Conservation (phyloP, 2,329 filamentous ascomycete species). For the Coniella lustricola region DNA sequence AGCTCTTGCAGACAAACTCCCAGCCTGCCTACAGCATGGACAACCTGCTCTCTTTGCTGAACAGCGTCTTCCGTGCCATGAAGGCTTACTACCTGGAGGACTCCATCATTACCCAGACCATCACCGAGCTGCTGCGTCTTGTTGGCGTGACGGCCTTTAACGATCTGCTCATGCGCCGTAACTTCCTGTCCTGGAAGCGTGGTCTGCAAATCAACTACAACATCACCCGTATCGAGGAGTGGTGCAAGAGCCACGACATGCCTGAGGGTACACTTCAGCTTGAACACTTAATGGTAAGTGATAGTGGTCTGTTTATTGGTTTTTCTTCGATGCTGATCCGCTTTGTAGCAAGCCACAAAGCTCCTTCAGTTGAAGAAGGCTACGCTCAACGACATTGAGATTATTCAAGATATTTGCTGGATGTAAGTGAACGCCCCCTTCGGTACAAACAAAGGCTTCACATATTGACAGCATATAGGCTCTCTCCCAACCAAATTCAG, state of each 20-base stretch:
- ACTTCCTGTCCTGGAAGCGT: constrained; percentile 99
- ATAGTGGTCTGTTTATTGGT: not conserved
- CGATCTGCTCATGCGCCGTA: constrained; percentile 92
- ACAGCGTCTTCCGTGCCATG: constrained; percentile 98
- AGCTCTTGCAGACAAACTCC: constrained; percentile 85
- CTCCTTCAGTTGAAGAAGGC: constrained; percentile 98
- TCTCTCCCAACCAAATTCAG: constrained; percentile 97
- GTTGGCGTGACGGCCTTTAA: constrained; percentile 98
- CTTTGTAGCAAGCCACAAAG: constrained; percentile 82
- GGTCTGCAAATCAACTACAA: constrained; percentile 99
- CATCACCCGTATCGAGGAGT: constrained; percentile 98
- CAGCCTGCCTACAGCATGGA: constrained; percentile 99
- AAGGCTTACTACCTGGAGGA: constrained; percentile 98
- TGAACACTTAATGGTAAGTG: constrained; percentile 86
- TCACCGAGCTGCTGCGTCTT: constrained; percentile 85
- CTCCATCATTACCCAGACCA: constrained; percentile 88
- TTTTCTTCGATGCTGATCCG: constrained; percentile 22
- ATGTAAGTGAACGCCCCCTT: constrained; percentile 77
- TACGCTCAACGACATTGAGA: constrained; percentile 97
- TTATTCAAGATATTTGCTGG: constrained; percentile 99
- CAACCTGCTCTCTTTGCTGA: constrained; percentile 88
- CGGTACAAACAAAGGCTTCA: not conserved
- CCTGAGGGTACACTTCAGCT: constrained; percentile 94
- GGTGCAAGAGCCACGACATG: constrained; percentile 99
- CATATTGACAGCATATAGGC: constrained; percentile 42